Base-by-base conservation (phyloP, 2,329 filamentous ascomycete species). In the Colletotrichum paranaense region DNA sequence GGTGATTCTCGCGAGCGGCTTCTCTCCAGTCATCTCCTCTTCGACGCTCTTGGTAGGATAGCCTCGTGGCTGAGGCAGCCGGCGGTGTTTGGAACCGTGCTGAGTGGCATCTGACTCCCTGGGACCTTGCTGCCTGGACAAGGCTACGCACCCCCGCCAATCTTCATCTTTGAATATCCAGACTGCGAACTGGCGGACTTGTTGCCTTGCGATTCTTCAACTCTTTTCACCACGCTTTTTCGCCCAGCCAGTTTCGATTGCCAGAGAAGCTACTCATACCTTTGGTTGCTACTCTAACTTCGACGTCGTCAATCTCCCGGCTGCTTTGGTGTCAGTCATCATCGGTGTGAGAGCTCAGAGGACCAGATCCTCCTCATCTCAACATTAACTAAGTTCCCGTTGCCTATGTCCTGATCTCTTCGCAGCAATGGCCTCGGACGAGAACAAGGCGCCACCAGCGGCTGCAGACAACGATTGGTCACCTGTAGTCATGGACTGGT, bases 101-200 rank as follows among this genome's bases (percentile, higher is more conserved):
- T 28, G 28, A 22, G 59, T 49, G 28, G 62, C 56, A 62, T 73
- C 71, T 71, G 71, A 71, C 62, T 71, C 49, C 38, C n/a, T 14
- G 19, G 52, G 35, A 57, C 19, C 28, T 65, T 71, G 67, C 71
- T 73, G 71, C 71, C 71, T 73, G 38, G 71, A 66, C 35, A 42
- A 73, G 71, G 71, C 67, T 73, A 56, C 67, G 49, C 56, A 60
- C 55, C 71, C 35, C 26, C 67, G 28, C 22, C 46, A 46, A 72
- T 22, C 26, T 30, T 58, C 55, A 42, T n/a, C 26, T 38, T 30
- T 38, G 42, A 32, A 42, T 46, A 49, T 49, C 55, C 38, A n/a
- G 57, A 19, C 56, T 22, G 28, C 60, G 38, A 38, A 42, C 19
- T 38, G 14, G n/a, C 16, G 53, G 32, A 24, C 16, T 19, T 62